Evolutionary conservation across 2,329 filamentous ascomycete species (phyloP).

Genomic region (Furcasterigmium sp.): DNA sequence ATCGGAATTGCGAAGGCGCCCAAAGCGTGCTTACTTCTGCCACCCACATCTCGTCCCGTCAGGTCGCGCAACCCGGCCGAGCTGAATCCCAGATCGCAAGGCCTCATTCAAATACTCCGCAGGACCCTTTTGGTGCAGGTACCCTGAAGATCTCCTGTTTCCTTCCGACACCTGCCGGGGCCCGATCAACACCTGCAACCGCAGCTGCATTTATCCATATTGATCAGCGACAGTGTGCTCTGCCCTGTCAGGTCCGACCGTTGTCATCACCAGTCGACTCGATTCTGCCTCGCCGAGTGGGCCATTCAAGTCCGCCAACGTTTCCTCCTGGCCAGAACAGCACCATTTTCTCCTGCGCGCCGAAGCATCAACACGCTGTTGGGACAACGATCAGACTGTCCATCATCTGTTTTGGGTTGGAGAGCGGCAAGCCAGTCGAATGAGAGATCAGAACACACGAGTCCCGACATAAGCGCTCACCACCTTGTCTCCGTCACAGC

Average conservation of each 20-base stretch:
- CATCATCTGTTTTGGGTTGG: constrained; percentile 11
- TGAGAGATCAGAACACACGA: neutral
- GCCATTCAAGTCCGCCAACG: neutral
- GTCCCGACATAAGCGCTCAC: constrained; percentile 21
- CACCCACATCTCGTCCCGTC: neutral
- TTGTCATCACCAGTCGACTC: neutral
- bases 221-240: neutral
- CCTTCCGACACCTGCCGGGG: neutral
- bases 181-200: neutral
- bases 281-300: neutral
- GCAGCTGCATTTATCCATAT: neutral
- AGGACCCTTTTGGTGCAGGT: neutral
- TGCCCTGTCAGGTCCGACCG: neutral
- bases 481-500: constrained; percentile 21
- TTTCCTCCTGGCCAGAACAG: neutral
- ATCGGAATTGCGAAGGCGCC: constrained; percentile 2
- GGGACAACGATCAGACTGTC: constrained; percentile 4
- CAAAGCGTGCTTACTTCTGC: neutral
- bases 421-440: constrained; percentile 3
- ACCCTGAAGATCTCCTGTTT: neutral
- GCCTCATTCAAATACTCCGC: neutral
- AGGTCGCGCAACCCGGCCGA: neutral
- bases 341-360: constrained; percentile 7
- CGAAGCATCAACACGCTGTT: constrained; percentile 3
- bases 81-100: neutral